phyloP scores from a whole-genome alignment of 495 filamentous ascomycete genomes.

The Aspergillus biplanus region DNA sequence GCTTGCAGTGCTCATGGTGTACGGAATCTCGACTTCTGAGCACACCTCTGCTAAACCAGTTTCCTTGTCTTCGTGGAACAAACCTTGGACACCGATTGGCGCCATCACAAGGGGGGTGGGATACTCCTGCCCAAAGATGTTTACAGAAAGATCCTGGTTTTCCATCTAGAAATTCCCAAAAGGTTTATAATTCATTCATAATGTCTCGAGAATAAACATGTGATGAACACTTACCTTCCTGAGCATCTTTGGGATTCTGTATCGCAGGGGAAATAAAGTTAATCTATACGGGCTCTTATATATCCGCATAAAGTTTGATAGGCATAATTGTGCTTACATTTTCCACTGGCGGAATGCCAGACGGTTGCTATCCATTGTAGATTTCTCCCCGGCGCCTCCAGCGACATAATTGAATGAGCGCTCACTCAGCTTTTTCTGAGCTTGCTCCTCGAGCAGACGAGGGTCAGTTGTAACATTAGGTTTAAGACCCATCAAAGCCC shows the following conservation, averaged over 20 bases:
- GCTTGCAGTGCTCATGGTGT: conserved; percentile 60
- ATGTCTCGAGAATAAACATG: not conserved
- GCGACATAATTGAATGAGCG: conserved; percentile 63
- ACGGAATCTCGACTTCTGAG: conserved; percentile 54
- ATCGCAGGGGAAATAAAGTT: not conserved
- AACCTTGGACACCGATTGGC: conserved; percentile 60
- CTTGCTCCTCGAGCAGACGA: conserved; percentile 60
- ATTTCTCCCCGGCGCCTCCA: conserved; percentile 66
- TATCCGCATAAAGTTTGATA: not conserved
- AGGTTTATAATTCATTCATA: conserved; percentile 10
- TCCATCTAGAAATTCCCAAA: conserved; percentile 33
- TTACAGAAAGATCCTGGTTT: conserved; percentile 54
- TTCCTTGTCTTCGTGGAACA: conserved; percentile 61
- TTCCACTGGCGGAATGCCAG: conserved; percentile 69
- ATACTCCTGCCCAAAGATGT: conserved; percentile 60
- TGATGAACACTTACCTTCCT: conserved; percentile 32
- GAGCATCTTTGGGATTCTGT: conserved; percentile 48
- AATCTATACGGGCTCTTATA: not conserved
- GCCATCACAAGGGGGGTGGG: conserved; percentile 58
- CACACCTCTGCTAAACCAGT: conserved; percentile 56
- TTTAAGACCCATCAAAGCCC: conserved; percentile 47
- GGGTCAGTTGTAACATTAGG: conserved; percentile 64
- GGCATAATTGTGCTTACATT: conserved; percentile 37
- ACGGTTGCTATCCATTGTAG: conserved; percentile 68
- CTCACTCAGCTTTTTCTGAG: conserved; percentile 48